Percentiles rank a stretch among this genome's conserved stretches.
Conservation (phyloP, 2,329 filamentous ascomycete species). For the Aureobasidium sp. region DNA sequence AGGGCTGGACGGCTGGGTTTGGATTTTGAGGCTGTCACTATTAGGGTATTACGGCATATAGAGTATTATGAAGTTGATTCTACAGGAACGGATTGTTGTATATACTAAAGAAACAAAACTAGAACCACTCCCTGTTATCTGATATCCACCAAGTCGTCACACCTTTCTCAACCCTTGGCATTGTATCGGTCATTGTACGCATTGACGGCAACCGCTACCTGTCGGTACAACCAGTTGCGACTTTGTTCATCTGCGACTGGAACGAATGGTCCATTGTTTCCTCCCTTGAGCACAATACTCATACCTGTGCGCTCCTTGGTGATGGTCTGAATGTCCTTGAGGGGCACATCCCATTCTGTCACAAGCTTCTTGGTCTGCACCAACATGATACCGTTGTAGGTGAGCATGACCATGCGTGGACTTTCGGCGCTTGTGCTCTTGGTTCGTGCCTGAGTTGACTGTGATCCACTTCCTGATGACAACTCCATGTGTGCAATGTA, state of each 20-base stretch:
- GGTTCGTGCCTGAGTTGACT: conserved; percentile 14
- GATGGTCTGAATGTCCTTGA: conserved; percentile 95
- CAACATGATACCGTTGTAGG: conserved; percentile 67
- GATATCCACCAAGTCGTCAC: background rate
- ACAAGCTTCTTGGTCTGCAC: conserved; percentile 77
- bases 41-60: background rate
- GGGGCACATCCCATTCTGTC: conserved; percentile 90
- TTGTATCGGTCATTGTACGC: conserved; percentile 60
- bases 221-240: conserved; percentile 57
- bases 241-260: conserved; percentile 81
- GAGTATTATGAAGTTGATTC: background rate
- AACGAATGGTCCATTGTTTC: conserved; percentile 88
- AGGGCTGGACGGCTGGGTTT: background rate
- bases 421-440: conserved; percentile 21
- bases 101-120: background rate
- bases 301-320: conserved; percentile 93
- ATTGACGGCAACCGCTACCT: conserved; percentile 58
- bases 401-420: conserved; percentile 59
- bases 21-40: background rate
- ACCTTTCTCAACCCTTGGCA: conserved; percentile 41
- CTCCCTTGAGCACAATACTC: conserved; percentile 78
- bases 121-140: background rate
- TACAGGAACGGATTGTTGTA: background rate
- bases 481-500: conserved; percentile 96
- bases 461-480: conserved; percentile 44